Conservation (phyloP, 768 basidiomycete species). For the Psilocybe cyanescens region DNA sequence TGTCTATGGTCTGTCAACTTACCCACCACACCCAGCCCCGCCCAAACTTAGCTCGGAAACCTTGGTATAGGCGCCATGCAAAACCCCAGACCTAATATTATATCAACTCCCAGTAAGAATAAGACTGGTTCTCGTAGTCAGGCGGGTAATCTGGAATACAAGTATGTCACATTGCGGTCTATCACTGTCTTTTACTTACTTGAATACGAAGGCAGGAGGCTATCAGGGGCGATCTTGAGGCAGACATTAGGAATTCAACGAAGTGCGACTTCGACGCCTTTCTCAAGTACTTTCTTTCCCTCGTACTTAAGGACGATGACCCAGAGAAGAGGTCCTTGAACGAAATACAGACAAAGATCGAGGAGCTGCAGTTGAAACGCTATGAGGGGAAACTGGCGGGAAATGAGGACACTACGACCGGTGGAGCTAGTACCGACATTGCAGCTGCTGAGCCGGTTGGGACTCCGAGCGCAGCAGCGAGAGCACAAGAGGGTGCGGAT, state of each 20-base stretch:
- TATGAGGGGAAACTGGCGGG: not conserved
- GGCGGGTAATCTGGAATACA: too few relatives aligned
- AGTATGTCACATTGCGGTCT: not conserved
- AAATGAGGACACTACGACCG: not conserved
- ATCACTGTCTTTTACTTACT: not conserved
- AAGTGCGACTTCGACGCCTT: constrained; percentile 3
- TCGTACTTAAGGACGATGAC: not conserved
- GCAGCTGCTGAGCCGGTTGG: not conserved
- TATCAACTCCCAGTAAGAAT: too few relatives aligned
- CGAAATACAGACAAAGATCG: not conserved
- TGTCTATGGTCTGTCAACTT: too few relatives aligned
- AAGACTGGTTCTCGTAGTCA: too few relatives aligned
- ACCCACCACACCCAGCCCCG: too few relatives aligned
- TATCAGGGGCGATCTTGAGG: not conserved
- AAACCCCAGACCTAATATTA: too few relatives aligned
- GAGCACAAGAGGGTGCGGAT: not conserved
- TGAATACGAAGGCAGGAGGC: not conserved
- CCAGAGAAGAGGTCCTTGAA: not conserved
- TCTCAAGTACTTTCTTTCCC: constrained; percentile 6
- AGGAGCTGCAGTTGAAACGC: constrained; percentile 1
- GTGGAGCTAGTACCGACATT: not conserved
- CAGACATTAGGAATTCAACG: not conserved
- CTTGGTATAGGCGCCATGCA: too few relatives aligned
- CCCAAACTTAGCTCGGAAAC: too few relatives aligned
- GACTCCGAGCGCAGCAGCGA: not conserved